Evolutionary conservation across 306 rosid genomes (phyloP).

Genomic region (Boehmeria nivea): DNA sequence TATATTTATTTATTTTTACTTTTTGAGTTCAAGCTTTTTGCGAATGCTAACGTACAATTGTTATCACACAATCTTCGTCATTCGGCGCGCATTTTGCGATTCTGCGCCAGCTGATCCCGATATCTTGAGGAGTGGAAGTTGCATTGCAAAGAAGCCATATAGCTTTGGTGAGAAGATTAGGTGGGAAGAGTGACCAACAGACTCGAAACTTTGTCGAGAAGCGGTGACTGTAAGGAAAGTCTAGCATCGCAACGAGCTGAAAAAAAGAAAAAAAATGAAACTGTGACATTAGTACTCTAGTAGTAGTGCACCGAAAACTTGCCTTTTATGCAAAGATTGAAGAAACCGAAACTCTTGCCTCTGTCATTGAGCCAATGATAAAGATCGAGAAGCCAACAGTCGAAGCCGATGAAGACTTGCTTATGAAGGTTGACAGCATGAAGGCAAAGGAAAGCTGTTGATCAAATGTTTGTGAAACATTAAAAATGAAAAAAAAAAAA

Average conservation of each 20-base stretch:
- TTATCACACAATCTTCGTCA: constrained; percentile 41
- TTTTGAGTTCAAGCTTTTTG: not conserved
- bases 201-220: constrained; percentile 20
- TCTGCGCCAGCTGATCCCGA: constrained; percentile 71
- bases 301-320: too few relatives aligned
- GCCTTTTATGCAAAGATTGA: constrained; percentile 7
- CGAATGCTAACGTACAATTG: constrained; percentile 47
- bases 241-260: constrained; percentile 43
- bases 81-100: constrained; percentile 42
- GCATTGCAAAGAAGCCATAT: constrained; percentile 48
- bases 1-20: too few relatives aligned
- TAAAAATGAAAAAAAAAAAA: not conserved
- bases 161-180: constrained; percentile 73
- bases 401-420: constrained; percentile 72
- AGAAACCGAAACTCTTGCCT: constrained; percentile 45
- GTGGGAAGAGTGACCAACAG: constrained; percentile 79
- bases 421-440: constrained; percentile 77
- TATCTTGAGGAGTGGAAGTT: constrained; percentile 39
- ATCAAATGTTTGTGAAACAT: constrained; percentile 15
- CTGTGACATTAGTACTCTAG: too few relatives aligned
- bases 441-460: constrained; percentile 73
- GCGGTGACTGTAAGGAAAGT: constrained; percentile 40
- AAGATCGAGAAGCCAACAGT: constrained; percentile 60
- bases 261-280: too few relatives aligned
- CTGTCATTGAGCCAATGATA: constrained; percentile 59